Percentiles rank a stretch among this genome's conserved stretches.
phyloP scores from a whole-genome alignment of 2,329 filamentous ascomycete genomes.

The Hypoxylon sp. region DNA sequence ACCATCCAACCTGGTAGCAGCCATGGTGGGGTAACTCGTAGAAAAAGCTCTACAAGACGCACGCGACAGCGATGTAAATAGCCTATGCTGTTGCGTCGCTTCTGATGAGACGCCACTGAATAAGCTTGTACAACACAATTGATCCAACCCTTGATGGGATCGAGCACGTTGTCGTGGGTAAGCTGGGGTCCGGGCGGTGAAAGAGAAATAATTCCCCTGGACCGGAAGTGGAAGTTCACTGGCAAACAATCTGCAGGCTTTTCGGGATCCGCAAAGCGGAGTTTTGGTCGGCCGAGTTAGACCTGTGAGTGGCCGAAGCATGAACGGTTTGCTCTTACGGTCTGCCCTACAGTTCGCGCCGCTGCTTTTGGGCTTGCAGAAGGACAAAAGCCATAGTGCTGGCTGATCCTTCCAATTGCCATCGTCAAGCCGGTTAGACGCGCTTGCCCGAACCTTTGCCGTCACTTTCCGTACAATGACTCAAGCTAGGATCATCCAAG shows the following conservation, averaged over 20 bases:
- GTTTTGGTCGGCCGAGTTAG: constrained; percentile 33
- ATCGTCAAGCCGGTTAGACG: constrained; percentile 19
- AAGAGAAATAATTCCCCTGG: constrained; percentile 18
- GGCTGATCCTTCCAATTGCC: constrained; percentile 20
- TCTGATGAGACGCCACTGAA: constrained; percentile 19
- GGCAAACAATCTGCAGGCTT: constrained; percentile 42
- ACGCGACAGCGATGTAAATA: constrained; percentile 34
- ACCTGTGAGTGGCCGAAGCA: constrained; percentile 36
- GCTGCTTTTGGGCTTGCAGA: constrained; percentile 14
- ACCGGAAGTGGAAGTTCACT: constrained; percentile 28
- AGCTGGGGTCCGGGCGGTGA: constrained; percentile 29
- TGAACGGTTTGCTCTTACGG: constrained; percentile 14
- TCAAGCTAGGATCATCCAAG: constrained; percentile 25
- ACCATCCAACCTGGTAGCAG: constrained; percentile 92
- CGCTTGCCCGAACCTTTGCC: constrained; percentile 29
- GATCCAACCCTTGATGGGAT: constrained; percentile 31
- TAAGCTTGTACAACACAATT: constrained; percentile 29
- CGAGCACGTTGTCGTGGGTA: constrained; percentile 37
- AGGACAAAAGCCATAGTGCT: constrained; percentile 18
- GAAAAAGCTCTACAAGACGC: constrained; percentile 55
- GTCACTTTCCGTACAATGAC: constrained; percentile 22
- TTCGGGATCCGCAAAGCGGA: constrained; percentile 47
- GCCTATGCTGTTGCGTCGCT: constrained; percentile 30
- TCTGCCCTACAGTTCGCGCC: constrained; percentile 2
- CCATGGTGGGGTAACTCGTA: constrained; percentile 75